A percentile compares a stretch with the other conserved stretches of the same genome.
Evolutionary conservation across 1,139 yeast species (phyloP).

Genomic region (Hansenula anomala): DNA sequence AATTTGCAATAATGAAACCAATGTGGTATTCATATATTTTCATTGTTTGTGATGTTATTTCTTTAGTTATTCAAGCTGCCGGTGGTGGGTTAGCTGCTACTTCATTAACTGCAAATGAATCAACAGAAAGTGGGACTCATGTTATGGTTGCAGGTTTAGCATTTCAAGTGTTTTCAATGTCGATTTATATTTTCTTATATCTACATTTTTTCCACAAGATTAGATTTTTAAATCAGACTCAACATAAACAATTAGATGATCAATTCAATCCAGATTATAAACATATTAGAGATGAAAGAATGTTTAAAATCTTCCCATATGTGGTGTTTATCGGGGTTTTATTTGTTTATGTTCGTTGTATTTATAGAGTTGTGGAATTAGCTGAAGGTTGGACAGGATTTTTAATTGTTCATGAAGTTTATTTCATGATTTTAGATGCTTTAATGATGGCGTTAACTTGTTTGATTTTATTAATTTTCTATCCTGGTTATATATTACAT

Average conservation of each 20-base stretch:
- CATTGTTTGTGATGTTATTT: conserved; percentile 59
- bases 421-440: conserved; percentile 73
- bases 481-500: conserved; percentile 54
- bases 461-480: conserved; percentile 45
- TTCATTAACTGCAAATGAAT: conserved; percentile 29
- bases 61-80: conserved; percentile 71
- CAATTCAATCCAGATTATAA: conserved; percentile 19
- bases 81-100: conserved; percentile 76
- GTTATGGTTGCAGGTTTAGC: conserved; percentile 81
- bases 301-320: conserved; percentile 43
- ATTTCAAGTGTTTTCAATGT: conserved; percentile 73
- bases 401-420: conserved; percentile 66
- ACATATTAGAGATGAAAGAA: conserved; percentile 10
- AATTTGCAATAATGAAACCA: conserved; percentile 61
- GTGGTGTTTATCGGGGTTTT: conserved; percentile 51
- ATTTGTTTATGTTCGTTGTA: conserved; percentile 65
- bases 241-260: conserved; percentile 17
- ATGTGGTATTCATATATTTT: conserved; percentile 71
- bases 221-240: conserved; percentile 11
- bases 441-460: conserved; percentile 50
- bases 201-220: conserved; percentile 46
- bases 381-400: conserved; percentile 74
- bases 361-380: conserved; percentile 78
- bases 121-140: conserved; percentile 54
- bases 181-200: conserved; percentile 55